Base-by-base conservation (phyloP, 495 filamentous ascomycete genomes). In the Penicillium waksmanii region DNA sequence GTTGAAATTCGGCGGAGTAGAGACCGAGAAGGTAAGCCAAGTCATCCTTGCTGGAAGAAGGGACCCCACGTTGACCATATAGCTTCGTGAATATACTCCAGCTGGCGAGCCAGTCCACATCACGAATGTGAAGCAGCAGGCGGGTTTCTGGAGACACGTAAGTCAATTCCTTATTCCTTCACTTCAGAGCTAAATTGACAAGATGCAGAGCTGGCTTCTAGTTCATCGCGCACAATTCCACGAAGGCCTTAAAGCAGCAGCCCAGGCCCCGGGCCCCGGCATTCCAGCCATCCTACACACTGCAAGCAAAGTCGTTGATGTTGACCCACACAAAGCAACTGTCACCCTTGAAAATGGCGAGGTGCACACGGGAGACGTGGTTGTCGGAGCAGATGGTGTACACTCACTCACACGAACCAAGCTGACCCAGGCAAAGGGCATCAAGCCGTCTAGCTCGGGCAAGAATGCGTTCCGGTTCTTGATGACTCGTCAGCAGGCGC, bases 391-490 rank as follows among this genome's bases (percentile, higher is more conserved):
- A 15, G 84, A 85, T 61, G 84, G 84, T 1, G 80, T 84, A 6
- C 77, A 82, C 61, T 82, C 80, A 51, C 62, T 67, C 21, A 77
- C 78, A 15, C 67, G 81, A n/a, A 53, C 66, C 21, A 77, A 79
- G 57, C 73, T 86, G 56, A 61, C 71, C 12, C 7, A 27, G 7
- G 46, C 19, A 15, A 57, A 57, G 15, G 68, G 73, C 11, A 40
- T 73, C 23, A 70, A 71, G 15, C 65, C 80, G 4, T 75, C 77
- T 46, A 69, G 78, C 56, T 80, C 78, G 6, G 84, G 85, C 7
- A 84, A 80, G 56, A 81, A 76, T 51, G 85, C 85, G 2, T 89
- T 85, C 68, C 77, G 86, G n/a, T 88, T 89, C 65, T 65, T 87
- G 3, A 72, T 88, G 1, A 67, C 74, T 3, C 73, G 76, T 3